Base-by-base conservation (phyloP, 345 rosid species). In the Leavenworthia alabamica region DNA sequence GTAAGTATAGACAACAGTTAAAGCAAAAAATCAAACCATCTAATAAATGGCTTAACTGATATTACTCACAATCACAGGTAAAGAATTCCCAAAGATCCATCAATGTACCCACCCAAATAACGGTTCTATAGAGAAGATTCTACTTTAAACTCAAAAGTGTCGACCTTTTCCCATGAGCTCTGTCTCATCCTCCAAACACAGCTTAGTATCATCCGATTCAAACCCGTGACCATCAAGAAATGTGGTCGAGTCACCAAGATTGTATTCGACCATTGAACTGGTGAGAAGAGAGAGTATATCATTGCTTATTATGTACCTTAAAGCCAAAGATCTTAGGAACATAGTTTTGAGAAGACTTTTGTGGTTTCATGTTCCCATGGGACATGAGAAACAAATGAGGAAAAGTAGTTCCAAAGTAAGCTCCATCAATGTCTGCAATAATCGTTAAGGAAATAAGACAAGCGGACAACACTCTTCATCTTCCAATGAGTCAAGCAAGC, bases 331-430 rank as follows among this genome's bases (percentile, higher is more conserved):
- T 90, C 75, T 95, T 86, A 3, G 92, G 98, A 35, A 78, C 80
- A 2, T 83, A 92, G 73, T 64, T 85, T 77, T 83, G 90, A 8
- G 67, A 16, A 14, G 90, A 80, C 76, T 83, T 92, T 60, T 82
- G 90, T 9, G 97, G 98, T 80, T 83, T 89, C 61, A 92, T 62
- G 71, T 85, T 85, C 55, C 90, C 95, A 74, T 86, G 81, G 2
- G 98, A 66, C 96, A 92, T 89, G 73, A 86, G 66, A 73, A 92
- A 92, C 60, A 89, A 80, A 74, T 92, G 95, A 11, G 95, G 90
- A 70, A 84, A 88, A 10, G 98, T 88, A 1, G 96, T 88, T 31
- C 96, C 96, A 52, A 88, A 91, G 79, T 91, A 91, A 54, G 96
- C 93, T 66, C 98, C 98, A 63, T 92, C 98, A 36, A 86, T 79